phyloP scores from a whole-genome alignment of 352 stramenopile genomes.

The Phytophthora cryptogea region DNA sequence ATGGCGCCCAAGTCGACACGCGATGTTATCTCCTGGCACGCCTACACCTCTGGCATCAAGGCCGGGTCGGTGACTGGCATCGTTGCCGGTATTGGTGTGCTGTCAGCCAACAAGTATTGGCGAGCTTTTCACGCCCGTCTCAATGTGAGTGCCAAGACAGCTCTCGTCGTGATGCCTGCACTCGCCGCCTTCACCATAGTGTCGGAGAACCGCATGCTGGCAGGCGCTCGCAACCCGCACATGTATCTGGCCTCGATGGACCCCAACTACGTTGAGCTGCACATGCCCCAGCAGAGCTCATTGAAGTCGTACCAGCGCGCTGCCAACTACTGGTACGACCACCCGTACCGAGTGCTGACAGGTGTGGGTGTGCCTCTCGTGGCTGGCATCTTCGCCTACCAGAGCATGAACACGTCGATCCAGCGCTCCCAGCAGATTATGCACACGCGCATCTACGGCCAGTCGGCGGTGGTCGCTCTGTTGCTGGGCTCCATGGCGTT shows the following conservation, averaged over 20 bases:
- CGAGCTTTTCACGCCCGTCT: slow-evolving; percentile 60
- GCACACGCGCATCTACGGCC: slow-evolving; percentile 76
- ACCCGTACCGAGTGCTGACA: slow-evolving; percentile 60
- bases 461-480: slow-evolving; percentile 55
- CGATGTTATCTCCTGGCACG: slow-evolving; percentile 44
- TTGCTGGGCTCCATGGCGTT: slow-evolving; percentile 73
- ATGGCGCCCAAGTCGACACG: slow-evolving; percentile 20
- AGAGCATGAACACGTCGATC: slow-evolving; percentile 61
- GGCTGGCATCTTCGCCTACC: slow-evolving; percentile 56
- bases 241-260: slow-evolving; percentile 59
- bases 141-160: slow-evolving; percentile 66
- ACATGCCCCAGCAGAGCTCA: slow-evolving; percentile 26
- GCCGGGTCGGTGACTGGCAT: slow-evolving; percentile 36
- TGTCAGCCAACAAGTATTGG: slow-evolving; percentile 53
- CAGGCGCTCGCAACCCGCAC: slow-evolving; percentile 62
- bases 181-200: slow-evolving; percentile 58
- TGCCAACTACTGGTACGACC: slow-evolving; percentile 70
- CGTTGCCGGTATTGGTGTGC: slow-evolving; percentile 32
- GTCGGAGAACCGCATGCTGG: slow-evolving; percentile 51
- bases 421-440: slow-evolving; percentile 74
- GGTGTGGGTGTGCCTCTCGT: slow-evolving; percentile 59
- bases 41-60: slow-evolving; percentile 44
- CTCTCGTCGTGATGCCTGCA: slow-evolving; percentile 51
- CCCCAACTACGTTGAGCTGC: slow-evolving; percentile 35
- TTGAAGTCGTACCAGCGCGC: slow-evolving; percentile 51